Evolutionary conservation across 2,329 filamentous ascomycete species (phyloP).

Genomic region (Alternaria postmessia): DNA sequence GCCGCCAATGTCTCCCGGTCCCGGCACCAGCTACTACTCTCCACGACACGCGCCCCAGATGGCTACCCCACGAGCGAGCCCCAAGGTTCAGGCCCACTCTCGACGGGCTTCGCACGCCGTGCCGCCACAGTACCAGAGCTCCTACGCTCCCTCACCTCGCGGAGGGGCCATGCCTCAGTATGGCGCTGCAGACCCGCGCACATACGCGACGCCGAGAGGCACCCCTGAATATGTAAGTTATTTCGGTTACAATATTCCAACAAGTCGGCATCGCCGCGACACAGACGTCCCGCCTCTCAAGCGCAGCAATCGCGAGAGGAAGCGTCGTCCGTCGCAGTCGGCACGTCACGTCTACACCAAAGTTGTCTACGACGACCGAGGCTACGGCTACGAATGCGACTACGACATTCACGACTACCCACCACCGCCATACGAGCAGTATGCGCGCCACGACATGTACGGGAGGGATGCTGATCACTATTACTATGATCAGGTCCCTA

Average conservation of each 20-base stretch:
- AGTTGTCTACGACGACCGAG: conserved; percentile 63
- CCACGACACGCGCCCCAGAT: conserved; percentile 61
- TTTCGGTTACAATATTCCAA: conserved; percentile 58
- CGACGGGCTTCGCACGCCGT: conserved; percentile 64
- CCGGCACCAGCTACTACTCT: conserved; percentile 60
- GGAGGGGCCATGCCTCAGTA: conserved; percentile 52
- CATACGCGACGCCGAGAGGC: conserved; percentile 61
- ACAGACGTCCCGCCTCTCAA: conserved; percentile 51
- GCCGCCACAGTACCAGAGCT: conserved; percentile 53
- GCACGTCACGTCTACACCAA: conserved; percentile 64
- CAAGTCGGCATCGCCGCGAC: conserved; percentile 51
- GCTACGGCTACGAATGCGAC: conserved; percentile 58
- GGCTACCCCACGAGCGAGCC: conserved; percentile 55
- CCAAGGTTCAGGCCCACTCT: conserved; percentile 59
- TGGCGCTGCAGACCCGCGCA: conserved; percentile 47
- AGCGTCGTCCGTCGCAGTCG: conserved; percentile 61
- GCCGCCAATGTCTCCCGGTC: conserved; percentile 58
- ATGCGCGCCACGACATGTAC: conserved; percentile 62
- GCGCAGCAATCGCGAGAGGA: conserved; percentile 54
- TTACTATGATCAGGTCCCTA: conserved; percentile 59
- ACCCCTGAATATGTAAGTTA: conserved; percentile 72
- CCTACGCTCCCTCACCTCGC: conserved; percentile 44
- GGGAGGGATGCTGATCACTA: conserved; percentile 62
- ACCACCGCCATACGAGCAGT: conserved; percentile 60
- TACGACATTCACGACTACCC: conserved; percentile 56